Evolutionary conservation across 176 grass and related monocot genomes (phyloP).

Genomic region (Secale cereale): DNA sequence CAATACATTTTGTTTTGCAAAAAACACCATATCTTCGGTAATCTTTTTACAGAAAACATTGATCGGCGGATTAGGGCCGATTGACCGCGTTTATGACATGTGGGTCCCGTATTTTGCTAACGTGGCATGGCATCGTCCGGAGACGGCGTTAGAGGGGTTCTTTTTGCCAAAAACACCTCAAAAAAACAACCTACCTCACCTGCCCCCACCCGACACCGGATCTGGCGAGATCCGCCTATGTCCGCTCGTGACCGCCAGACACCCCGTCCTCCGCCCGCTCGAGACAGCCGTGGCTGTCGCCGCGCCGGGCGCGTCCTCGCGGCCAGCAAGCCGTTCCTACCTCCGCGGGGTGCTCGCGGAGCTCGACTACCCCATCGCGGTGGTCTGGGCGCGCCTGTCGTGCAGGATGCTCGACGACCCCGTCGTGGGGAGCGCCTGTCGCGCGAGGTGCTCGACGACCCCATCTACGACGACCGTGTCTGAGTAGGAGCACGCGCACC

Average conservation of each 20-base stretch:
- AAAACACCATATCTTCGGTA: too few relatives aligned
- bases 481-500: constrained; percentile 62
- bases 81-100: too few relatives aligned
- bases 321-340: constrained; percentile 45
- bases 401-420: constrained; percentile 43
- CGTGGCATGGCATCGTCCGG: too few relatives aligned
- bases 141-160: too few relatives aligned
- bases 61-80: too few relatives aligned
- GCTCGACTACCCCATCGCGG: constrained; percentile 28
- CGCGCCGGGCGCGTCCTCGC: not conserved
- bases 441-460: constrained; percentile 41
- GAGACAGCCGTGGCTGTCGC: not conserved
- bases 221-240: not conserved
- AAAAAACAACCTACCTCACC: too few relatives aligned
- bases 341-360: constrained; percentile 38
- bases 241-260: not conserved
- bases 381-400: constrained; percentile 32
- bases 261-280: not conserved
- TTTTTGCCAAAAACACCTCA: too few relatives aligned
- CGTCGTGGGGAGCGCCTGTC: constrained; percentile 12
- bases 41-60: too few relatives aligned
- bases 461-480: constrained; percentile 45
- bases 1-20: too few relatives aligned
- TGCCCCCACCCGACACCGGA: too few relatives aligned
- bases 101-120: too few relatives aligned